A percentile compares a stretch with the other conserved stretches of the same genome.
Evolutionary conservation across 2,329 filamentous ascomycete species (phyloP).

Genomic region (Xenosphaeropsis pyriputrescens): DNA sequence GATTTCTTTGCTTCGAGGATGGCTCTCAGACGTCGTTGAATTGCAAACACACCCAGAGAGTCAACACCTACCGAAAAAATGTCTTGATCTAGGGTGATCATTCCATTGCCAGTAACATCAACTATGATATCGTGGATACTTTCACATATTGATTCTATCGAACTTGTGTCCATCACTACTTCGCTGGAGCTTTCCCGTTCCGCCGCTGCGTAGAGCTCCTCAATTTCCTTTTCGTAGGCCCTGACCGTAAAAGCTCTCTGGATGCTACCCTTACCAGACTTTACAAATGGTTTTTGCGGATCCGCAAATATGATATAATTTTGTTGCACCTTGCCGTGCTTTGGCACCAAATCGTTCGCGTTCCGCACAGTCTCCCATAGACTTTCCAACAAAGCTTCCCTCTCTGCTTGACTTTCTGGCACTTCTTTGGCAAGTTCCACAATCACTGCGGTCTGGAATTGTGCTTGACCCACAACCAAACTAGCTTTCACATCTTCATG

Average conservation of each 20-base stretch:
- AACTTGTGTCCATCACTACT: neutral
- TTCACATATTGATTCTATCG: neutral
- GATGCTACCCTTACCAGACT: conserved; percentile 21
- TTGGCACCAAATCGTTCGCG: conserved; percentile 15
- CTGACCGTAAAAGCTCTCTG: conserved; percentile 17
- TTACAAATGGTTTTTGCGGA: conserved; percentile 17
- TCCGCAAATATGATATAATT: conserved; percentile 16
- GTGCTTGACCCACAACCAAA: conserved; percentile 19
- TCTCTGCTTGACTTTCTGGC: conserved; percentile 2
- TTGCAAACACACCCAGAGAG: conserved; percentile 5
- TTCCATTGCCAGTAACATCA: conserved; percentile 3
- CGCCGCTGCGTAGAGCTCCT: conserved; percentile 17
- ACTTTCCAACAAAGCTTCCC: conserved; percentile 6
- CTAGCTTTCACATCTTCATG: conserved; percentile 19
- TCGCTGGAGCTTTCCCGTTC: neutral
- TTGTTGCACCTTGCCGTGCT: conserved; percentile 16
- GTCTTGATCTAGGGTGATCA: conserved; percentile 2
- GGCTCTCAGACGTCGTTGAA: neutral
- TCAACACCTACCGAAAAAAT: conserved; percentile 7
- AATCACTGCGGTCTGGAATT: conserved; percentile 5
- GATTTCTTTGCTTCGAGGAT: conserved; percentile 2
- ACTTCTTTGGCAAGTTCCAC: conserved; percentile 4
- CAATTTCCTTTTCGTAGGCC: conserved; percentile 17
- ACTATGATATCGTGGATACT: conserved; percentile 1
- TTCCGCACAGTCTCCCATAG: conserved; percentile 17